phyloP scores from a whole-genome alignment of 495 filamentous ascomycete genomes.

The Talaromyces thailandensis region DNA sequence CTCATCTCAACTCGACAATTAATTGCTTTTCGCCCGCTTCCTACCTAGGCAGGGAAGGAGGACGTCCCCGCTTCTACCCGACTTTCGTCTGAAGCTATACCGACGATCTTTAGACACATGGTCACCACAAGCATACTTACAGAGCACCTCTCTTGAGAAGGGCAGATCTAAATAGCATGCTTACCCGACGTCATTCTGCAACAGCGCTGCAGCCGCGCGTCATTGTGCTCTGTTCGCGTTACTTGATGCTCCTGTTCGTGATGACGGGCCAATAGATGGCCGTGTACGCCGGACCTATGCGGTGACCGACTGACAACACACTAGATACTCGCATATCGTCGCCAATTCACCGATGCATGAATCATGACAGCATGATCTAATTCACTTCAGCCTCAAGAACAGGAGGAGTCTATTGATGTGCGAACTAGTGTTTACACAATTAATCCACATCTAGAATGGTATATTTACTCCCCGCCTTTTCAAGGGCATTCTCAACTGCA shows the following conservation, averaged over 20 bases:
- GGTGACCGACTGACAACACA: background rate
- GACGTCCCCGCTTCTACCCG: background rate
- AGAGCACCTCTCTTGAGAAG: background rate
- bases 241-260: background rate
- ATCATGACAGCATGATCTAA: background rate
- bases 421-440: background rate
- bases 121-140: background rate
- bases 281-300: background rate
- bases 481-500: slow-evolving; percentile 62
- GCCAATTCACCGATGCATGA: background rate
- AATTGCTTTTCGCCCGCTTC: background rate
- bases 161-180: background rate
- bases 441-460: slow-evolving; percentile 52
- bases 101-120: background rate
- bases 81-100: background rate
- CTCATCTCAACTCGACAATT: background rate
- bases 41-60: too few species aligned
- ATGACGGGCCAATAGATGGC: background rate
- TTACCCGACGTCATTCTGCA: background rate
- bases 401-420: background rate
- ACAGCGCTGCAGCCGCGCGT: background rate
- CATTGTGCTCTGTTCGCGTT: background rate
- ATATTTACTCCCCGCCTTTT: slow-evolving; percentile 52
- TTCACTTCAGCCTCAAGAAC: background rate
- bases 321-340: background rate